Percentiles rank a stretch among this genome's conserved stretches.
phyloP scores from a whole-genome alignment of 2,329 filamentous ascomycete genomes.

The Monosporascus sp. region DNA sequence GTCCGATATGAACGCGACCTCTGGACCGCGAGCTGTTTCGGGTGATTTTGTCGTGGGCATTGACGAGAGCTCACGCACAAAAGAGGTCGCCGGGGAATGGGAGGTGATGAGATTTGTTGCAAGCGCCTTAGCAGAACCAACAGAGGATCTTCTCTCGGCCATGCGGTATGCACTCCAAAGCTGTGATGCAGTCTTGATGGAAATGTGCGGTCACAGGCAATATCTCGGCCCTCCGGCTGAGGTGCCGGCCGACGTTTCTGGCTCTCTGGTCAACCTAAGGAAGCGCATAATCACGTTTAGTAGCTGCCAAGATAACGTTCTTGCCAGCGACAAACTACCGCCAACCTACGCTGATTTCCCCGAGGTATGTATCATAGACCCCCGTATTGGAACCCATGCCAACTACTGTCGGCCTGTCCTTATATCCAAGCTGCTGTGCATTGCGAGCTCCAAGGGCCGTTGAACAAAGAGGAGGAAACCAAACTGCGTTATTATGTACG shows the following conservation, averaged over 20 bases:
- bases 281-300: conserved; percentile 43
- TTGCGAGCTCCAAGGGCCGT: no score
- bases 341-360: conserved; percentile 41
- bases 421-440: no score
- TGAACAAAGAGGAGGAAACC: neutral
- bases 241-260: conserved; percentile 37
- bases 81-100: conserved; percentile 18
- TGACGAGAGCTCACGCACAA: conserved; percentile 14
- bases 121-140: conserved; percentile 39
- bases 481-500: neutral
- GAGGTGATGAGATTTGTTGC: conserved; percentile 20
- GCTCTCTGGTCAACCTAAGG: conserved; percentile 35
- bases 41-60: conserved; percentile 32
- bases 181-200: conserved; percentile 51
- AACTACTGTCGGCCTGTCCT: no score
- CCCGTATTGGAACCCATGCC: no score
- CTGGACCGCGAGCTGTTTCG: conserved; percentile 1
- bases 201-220: conserved; percentile 45
- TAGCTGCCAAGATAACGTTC: conserved; percentile 39
- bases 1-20: conserved; percentile 2
- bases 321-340: conserved; percentile 40
- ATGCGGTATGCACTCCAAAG: conserved; percentile 40
- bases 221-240: conserved; percentile 40
- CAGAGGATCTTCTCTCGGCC: conserved; percentile 38
- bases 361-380: conserved; percentile 21